A percentile compares a stretch with the other conserved stretches of the same genome.
Conservation (phyloP, 2,329 filamentous ascomycete genomes). For the Aspergillus tubingensis region DNA sequence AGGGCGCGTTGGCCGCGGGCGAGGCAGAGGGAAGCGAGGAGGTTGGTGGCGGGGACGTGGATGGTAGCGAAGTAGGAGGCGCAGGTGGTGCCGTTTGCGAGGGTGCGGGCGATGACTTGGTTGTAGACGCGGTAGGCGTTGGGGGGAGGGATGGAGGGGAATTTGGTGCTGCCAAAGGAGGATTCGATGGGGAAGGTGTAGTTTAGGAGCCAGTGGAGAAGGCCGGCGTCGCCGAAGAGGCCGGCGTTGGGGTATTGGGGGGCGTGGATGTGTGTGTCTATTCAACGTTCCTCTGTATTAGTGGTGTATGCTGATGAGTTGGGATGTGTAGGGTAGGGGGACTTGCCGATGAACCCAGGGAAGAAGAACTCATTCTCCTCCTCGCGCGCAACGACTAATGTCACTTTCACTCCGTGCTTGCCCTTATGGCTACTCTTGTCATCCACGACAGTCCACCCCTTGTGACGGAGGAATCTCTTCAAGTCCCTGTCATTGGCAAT, state of each 20-base stretch:
- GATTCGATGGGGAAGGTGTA: slow-evolving; percentile 95
- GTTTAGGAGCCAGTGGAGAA: slow-evolving; percentile 88
- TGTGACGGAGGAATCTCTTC: slow-evolving; percentile 28
- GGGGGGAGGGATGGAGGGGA: slow-evolving; percentile 27
- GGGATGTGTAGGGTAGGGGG: not conserved
- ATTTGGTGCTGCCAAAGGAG: slow-evolving; percentile 57
- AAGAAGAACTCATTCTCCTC: slow-evolving; percentile 49
- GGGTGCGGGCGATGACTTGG: slow-evolving; percentile 74
- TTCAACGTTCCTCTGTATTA: not conserved
- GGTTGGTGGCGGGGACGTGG: slow-evolving; percentile 83
- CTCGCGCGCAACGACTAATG: slow-evolving; percentile 41
- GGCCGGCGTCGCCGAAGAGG: slow-evolving; percentile 88
- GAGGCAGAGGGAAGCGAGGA: slow-evolving; percentile 83
- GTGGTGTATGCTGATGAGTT: not conserved
- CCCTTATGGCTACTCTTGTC: slow-evolving; percentile 9
- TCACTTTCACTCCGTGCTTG: slow-evolving; percentile 31
- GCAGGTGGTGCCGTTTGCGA: slow-evolving; percentile 89
- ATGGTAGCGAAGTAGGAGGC: slow-evolving; percentile 94
- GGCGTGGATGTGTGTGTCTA: slow-evolving; percentile 94
- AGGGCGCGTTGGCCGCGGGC: slow-evolving; percentile 81
- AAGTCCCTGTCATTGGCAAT: slow-evolving; percentile 28
- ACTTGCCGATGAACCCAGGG: slow-evolving; percentile 50
- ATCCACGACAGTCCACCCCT: slow-evolving; percentile 33
- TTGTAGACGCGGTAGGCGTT: slow-evolving; percentile 63
- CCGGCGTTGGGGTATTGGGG: slow-evolving; percentile 93